These are phyloP conservation scores for Neurospora crassa DNA, from an alignment of 2,329 filamentous ascomycete genomes.

Conservation along the genomic window DNA sequence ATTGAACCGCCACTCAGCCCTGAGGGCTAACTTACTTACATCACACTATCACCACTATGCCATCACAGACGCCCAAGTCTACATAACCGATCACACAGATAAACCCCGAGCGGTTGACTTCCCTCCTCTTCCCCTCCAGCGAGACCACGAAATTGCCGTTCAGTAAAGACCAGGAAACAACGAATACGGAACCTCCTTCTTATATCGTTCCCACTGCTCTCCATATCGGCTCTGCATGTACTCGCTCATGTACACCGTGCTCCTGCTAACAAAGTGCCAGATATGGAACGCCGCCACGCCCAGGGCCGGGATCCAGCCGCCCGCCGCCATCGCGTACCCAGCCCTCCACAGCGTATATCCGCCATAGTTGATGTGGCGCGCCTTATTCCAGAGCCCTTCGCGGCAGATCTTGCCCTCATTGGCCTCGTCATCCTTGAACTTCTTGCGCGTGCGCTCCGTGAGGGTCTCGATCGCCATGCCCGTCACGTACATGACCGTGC, in stretches of 20 bases:
- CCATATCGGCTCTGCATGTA: conserved; percentile 29
- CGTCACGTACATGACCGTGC: conserved; percentile 36
- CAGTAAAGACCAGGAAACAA: conserved; percentile 30
- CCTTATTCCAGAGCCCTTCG: conserved; percentile 28
- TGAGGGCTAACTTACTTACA: background rate
- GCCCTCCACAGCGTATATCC: conserved; percentile 28
- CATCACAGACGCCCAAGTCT: background rate
- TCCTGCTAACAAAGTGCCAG: conserved; percentile 23
- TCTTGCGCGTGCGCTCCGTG: conserved; percentile 45
- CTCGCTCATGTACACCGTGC: conserved; percentile 24
- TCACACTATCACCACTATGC: background rate
- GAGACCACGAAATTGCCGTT: background rate
- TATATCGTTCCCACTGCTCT: conserved; percentile 30
- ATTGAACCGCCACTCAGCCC: background rate
- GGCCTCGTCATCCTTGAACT: conserved; percentile 27
- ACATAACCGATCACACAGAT: background rate
- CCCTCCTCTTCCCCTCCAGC: background rate
- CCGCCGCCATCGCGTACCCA: conserved; percentile 24
- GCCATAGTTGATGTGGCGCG: conserved; percentile 32
- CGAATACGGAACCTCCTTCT: conserved; percentile 26
- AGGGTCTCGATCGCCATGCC: conserved; percentile 45
- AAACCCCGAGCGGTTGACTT: background rate
- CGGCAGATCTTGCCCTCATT: conserved; percentile 30
- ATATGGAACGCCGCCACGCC: conserved; percentile 22
- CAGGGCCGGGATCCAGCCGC: conserved; percentile 26